phyloP scores from a whole-genome alignment of 139 green algal species.

The Chlorella sp. region DNA sequence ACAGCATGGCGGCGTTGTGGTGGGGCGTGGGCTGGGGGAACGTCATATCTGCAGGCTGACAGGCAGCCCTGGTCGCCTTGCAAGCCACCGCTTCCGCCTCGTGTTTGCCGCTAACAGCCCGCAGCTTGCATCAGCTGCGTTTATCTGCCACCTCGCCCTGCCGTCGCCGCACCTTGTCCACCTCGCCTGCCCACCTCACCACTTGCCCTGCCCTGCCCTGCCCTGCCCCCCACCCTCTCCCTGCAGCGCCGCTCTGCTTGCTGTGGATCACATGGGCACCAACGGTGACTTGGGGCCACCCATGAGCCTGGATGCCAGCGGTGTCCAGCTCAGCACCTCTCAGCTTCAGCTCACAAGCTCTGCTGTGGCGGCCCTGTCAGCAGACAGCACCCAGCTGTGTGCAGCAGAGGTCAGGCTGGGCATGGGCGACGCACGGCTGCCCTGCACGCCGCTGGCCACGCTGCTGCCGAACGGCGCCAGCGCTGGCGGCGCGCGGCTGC shows the following conservation, averaged over 20 bases:
- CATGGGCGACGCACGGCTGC: neutral
- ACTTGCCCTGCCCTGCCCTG: too few species aligned
- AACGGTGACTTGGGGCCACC: neutral
- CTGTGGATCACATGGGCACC: neutral
- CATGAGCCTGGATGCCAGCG: neutral
- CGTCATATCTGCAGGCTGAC: too few species aligned
- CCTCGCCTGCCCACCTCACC: too few species aligned
- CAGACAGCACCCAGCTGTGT: constrained; percentile 29
- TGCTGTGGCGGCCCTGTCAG: constrained; percentile 1
- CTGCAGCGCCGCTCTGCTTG: neutral
- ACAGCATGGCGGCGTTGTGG: neutral
- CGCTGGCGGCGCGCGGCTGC: neutral
- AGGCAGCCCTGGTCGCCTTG: too few species aligned
- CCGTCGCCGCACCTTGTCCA: too few species aligned
- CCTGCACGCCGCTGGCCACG: neutral
- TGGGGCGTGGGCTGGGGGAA: neutral
- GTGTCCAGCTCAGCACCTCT: neutral
- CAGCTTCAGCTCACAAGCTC: neutral
- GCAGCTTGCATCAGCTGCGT: too few species aligned
- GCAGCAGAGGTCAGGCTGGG: neutral
- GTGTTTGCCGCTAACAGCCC: too few species aligned
- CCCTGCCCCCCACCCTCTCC: too few species aligned
- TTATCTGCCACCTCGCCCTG: too few species aligned
- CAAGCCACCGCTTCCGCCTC: neutral
- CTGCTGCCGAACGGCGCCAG: constrained; percentile 8